Evolutionary conservation across 176 grass and related monocot species (phyloP), one percentile per base, ranked within the genome.

Genomic region (Dactylis glomerata): DNA sequence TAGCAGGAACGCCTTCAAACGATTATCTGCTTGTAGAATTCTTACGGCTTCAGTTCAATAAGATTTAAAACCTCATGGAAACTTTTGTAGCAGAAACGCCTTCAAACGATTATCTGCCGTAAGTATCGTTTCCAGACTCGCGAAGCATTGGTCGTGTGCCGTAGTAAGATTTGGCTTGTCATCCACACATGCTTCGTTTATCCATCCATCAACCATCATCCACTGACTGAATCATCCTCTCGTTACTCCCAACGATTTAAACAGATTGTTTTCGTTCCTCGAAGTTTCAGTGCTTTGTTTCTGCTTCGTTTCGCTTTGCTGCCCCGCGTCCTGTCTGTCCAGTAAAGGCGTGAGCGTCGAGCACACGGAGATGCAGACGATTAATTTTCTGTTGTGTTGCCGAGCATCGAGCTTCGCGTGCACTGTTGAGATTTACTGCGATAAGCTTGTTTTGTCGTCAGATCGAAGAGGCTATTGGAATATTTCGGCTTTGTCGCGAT

Each of bases 211-310:
- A 50, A n/a, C n/a, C n/a, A n/a, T n/a, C n/a, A n/a, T n/a, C n/a
- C n/a, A n/a, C n/a, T n/a, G n/a, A n/a, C n/a, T n/a, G n/a, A n/a
- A 11, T 45, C 10, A 50, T 17, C 47, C 47, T 17, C 47, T 17
- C 11, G 47, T 6, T 82, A 33, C 40, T 61, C 63, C 63, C 71
- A 26, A 45, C 70, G 77, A 41, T 77, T 11, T 2, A 16, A 8
- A 58, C 5, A 19, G 24, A 11, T 90, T 82, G 33, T 78, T 90
- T 90, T 73, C 30, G 33, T 12, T 56, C 26, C 2, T 73, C 73
- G 22, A 79, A 34, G 78, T 8, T 63, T 58, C 8, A 37, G 33
- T 54, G 12, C 47, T 12, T 58, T 28, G 87, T 61, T 63, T 64
- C 14, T 2, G 59, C 28, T 61, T 27, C 12, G 57, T 30, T 64